Base-by-base conservation (phyloP, 2,329 filamentous ascomycete species). In the Trichoderma aggressivum region DNA sequence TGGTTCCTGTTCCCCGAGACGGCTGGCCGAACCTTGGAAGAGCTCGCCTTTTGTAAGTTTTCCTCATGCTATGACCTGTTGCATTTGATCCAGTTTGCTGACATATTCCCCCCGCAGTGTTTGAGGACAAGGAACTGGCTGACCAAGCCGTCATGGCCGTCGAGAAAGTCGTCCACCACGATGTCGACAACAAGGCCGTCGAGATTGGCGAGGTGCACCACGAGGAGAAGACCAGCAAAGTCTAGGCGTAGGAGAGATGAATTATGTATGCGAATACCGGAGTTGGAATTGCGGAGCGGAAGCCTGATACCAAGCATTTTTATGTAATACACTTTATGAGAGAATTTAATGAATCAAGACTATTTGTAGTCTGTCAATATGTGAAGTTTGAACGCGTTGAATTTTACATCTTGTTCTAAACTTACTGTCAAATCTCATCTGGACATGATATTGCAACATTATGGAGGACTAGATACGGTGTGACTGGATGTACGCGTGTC, bases 1-100 rank as follows among this genome's bases (percentile, higher is more conserved):
- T 65, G 21, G 10, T 65, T 65, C 43, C 8, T 65, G 30, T 65
- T 65, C 30, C 62, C 62, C 12, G 62, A 65, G 47, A 65, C 62
- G 26, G 47, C 62, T n/a, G 62, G 62, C 34, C 62, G 62, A 8
- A 65, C 62, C 4, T 65, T 65, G 47, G 62, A 65, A 36, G 62
- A 65, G 5, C 16, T 65, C 7, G 21, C 62, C 32, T 65, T 65
- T 26, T 34, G 62, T 65, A 55, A 65, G 62, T 36, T 11, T 12
- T 3, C 6, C 16, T 16, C 16, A 8, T 16, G 55, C 5, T 6
- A 21, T 7, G 8, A 50, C n/a, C 10, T 24, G 3, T 36, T 55
- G 14, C 5, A 11, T 12, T 47, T 47, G 7, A 34, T 14, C 5
- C 30, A 12, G 16, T n/a, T n/a, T 36, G 11, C 30, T 65, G 7